Evolutionary conservation across 208 protist species (phyloP).

Genomic region (Crithidia bombi): DNA sequence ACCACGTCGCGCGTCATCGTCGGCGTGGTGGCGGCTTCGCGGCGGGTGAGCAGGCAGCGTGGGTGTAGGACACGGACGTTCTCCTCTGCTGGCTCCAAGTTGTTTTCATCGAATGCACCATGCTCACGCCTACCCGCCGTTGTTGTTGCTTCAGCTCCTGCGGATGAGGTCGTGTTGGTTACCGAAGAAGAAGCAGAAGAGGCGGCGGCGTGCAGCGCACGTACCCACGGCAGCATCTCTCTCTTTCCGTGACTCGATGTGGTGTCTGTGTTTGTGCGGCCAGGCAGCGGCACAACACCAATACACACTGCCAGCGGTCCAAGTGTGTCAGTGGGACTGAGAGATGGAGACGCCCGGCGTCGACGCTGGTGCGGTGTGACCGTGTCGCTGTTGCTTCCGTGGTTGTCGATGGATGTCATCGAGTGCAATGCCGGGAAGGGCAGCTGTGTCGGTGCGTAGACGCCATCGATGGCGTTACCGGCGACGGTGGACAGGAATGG

Average conservation of each 20-base stretch:
- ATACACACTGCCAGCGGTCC: conserved; percentile 33
- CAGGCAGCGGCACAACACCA: conserved; percentile 59
- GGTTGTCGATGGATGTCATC: not conserved
- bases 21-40: not conserved
- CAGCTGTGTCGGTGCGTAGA: no score
- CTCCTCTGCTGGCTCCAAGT: not conserved
- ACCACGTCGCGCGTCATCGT: conserved; percentile 27
- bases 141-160: conserved; percentile 4
- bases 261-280: not conserved
- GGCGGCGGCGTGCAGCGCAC: conserved; percentile 6
- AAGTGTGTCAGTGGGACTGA: not conserved
- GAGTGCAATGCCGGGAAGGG: no score
- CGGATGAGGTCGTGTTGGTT: not conserved
- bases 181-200: not conserved
- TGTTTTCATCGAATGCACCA: not conserved
- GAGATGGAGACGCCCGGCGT: not conserved
- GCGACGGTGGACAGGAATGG: no score
- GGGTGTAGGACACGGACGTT: conserved; percentile 7
- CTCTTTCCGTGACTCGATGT: not conserved
- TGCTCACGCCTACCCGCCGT: not conserved
- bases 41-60: not conserved
- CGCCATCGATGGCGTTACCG: no score
- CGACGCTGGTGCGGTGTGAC: not conserved
- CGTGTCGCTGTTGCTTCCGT: not conserved
- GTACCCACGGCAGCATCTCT: conserved; percentile 10